Evolutionary conservation across 768 basidiomycete genomes (phyloP), one percentile per base, ranked within the genome.

Genomic region (Piloderma croceum): DNA sequence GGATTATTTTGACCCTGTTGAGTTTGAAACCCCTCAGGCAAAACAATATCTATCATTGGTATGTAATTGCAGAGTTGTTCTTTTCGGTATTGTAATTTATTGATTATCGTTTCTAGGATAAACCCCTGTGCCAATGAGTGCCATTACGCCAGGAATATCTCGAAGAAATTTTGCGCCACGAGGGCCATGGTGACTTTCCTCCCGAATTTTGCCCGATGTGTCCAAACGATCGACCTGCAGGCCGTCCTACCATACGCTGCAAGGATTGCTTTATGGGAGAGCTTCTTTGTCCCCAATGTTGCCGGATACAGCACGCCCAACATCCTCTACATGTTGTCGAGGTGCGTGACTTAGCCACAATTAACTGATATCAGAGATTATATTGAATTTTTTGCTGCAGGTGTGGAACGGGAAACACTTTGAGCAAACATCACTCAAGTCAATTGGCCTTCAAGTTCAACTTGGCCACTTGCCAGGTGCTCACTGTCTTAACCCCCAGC

Each of bases 41-140:
- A n/a, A n/a, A n/a, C n/a, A n/a, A n/a, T n/a, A n/a, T n/a, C n/a
- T n/a, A n/a, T n/a, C n/a, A n/a, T n/a, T n/a, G n/a, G n/a, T n/a
- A n/a, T n/a, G n/a, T n/a, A n/a, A n/a, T n/a, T n/a, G n/a, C n/a
- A n/a, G n/a, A n/a, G n/a, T n/a, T n/a, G n/a, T n/a, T n/a, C n/a
- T n/a, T n/a, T n/a, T n/a, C n/a, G n/a, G n/a, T n/a, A n/a, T n/a
- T n/a, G n/a, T n/a, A n/a, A n/a, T n/a, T n/a, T n/a, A n/a, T n/a
- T n/a, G n/a, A n/a, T n/a, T n/a, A n/a, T n/a, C n/a, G n/a, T n/a
- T n/a, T n/a, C n/a, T n/a, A 40, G 38, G 38, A 40, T 32, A 7
- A 33, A n/a, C 38, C 38, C n/a, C 27, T 40, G 27, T 7, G 20
- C 17, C 7, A 9, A 17, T 40, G 38, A 29, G 20, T 32, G n/a